A percentile compares a stretch with the other conserved stretches of the same genome.
Conservation (phyloP, 805 yeast genomes). For the Starmerella powellii region DNA sequence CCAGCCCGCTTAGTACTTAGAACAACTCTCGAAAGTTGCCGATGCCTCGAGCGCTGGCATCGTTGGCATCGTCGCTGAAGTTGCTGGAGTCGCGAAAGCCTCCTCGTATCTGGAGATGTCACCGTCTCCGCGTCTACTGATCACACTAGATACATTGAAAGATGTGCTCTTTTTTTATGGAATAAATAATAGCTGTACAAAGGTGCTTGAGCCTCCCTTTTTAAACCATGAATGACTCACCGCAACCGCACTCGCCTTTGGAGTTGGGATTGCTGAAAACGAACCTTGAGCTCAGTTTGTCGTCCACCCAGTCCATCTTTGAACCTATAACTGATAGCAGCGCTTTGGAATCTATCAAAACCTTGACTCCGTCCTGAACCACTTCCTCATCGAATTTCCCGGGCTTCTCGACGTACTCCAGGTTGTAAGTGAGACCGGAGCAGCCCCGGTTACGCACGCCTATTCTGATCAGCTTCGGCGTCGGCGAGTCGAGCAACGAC, state of each 20-base stretch:
- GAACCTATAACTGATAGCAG: slow-evolving; percentile 90
- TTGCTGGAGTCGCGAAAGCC: too few species aligned
- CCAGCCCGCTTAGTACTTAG: too few species aligned
- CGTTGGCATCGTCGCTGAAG: too few species aligned
- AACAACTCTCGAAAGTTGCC: too few species aligned
- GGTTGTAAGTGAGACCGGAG: slow-evolving; percentile 82
- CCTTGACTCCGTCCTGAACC: slow-evolving; percentile 83
- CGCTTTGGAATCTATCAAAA: slow-evolving; percentile 90
- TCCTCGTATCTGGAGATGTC: too few species aligned
- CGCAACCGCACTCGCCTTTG: slow-evolving; percentile 97
- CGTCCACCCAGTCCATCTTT: slow-evolving; percentile 98
- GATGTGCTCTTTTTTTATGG: too few species aligned
- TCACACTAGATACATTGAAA: too few species aligned
- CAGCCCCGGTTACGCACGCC: slow-evolving; percentile 97
- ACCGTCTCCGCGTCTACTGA: too few species aligned
- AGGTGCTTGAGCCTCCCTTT: background rate
- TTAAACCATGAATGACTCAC: slow-evolving; percentile 94
- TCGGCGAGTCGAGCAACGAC: slow-evolving; percentile 60
- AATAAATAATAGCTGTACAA: too few species aligned
- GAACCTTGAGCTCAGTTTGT: slow-evolving; percentile 75
- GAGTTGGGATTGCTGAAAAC: slow-evolving; percentile 92
- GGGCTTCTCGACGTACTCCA: slow-evolving; percentile 79
- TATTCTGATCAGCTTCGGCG: slow-evolving; percentile 77
- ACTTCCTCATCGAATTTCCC: slow-evolving; percentile 94
- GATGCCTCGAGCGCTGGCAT: too few species aligned